Evolutionary conservation across 805 yeast species (phyloP).

Genomic region (Kuraishia floccosa): DNA sequence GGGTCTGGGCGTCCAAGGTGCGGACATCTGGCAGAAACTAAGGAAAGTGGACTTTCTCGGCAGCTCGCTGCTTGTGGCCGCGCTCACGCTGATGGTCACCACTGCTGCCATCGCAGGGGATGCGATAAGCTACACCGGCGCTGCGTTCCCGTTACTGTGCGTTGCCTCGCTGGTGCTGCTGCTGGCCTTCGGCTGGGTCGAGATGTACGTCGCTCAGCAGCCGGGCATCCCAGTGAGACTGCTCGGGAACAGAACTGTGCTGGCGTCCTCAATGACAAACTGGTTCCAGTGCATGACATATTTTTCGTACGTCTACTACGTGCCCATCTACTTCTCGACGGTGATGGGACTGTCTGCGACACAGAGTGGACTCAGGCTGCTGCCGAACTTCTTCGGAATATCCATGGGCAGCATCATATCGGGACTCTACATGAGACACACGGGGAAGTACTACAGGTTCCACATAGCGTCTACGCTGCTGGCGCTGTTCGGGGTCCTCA

Average conservation of each 20-base stretch:
- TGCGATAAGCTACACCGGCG: slow-evolving; percentile 34
- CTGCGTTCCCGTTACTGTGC: slow-evolving; percentile 22
- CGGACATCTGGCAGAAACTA: slow-evolving; percentile 31
- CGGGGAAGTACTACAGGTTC: slow-evolving; percentile 50
- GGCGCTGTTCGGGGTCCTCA: slow-evolving; percentile 29
- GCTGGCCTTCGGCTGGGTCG: slow-evolving; percentile 36
- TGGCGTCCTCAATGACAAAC: slow-evolving; percentile 55
- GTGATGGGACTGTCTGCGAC: slow-evolving; percentile 43
- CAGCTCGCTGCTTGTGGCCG: slow-evolving; percentile 41
- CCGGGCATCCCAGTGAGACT: slow-evolving; percentile 62
- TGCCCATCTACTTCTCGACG: slow-evolving; percentile 56
- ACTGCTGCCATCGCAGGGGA: slow-evolving; percentile 61
- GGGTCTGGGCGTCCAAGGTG: slow-evolving; percentile 39
- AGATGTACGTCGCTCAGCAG: slow-evolving; percentile 38
- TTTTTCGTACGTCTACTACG: slow-evolving; percentile 52
- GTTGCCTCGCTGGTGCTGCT: slow-evolving; percentile 20
- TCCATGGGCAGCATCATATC: slow-evolving; percentile 52
- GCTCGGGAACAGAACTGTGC: slow-evolving; percentile 44
- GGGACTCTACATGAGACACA: slow-evolving; percentile 53
- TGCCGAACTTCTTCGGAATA: slow-evolving; percentile 53
- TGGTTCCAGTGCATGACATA: slow-evolving; percentile 64
- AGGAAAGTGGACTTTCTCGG: slow-evolving; percentile 61
- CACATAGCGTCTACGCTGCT: slow-evolving; percentile 27
- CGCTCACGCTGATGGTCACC: slow-evolving; percentile 47
- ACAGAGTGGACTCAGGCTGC: slow-evolving; percentile 40